These are phyloP conservation scores for Isabelozyma pseudorhagii DNA, from an alignment of 805 yeast genomes.

Conservation along the genomic window DNA sequence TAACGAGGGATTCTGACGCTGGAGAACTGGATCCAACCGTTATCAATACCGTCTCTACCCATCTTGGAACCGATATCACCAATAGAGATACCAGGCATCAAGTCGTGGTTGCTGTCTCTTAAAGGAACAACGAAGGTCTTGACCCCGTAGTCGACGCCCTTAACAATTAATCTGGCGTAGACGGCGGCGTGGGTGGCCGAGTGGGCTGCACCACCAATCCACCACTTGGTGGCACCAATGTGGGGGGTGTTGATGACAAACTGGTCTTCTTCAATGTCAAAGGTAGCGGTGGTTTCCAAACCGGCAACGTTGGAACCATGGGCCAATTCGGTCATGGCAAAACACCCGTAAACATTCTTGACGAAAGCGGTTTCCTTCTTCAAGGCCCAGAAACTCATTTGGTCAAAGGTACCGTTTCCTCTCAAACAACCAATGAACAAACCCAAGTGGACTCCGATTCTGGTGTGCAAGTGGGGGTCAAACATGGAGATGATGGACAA, in stretches of 20 bases:
- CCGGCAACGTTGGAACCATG: conserved; percentile 93
- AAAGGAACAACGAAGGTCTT: conserved; percentile 88
- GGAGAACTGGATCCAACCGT: conserved; percentile 91
- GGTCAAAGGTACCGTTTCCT: conserved; percentile 34
- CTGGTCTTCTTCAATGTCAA: conserved; percentile 57
- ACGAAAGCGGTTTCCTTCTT: conserved; percentile 26
- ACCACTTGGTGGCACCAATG: conserved; percentile 90
- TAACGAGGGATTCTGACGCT: conserved; percentile 77
- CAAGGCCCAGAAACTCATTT: conserved; percentile 30
- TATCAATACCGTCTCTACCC: conserved; percentile 93
- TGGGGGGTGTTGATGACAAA: conserved; percentile 81
- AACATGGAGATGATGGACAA: conserved; percentile 25
- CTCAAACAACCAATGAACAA: conserved; percentile 29
- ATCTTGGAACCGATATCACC: conserved; percentile 93
- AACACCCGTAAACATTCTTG: conserved; percentile 63
- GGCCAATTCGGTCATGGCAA: conserved; percentile 86
- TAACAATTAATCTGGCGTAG: conserved; percentile 75
- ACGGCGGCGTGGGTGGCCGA: conserved; percentile 80
- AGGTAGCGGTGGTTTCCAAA: conserved; percentile 82
- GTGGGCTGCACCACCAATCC: conserved; percentile 97
- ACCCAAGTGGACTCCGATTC: conserved; percentile 31
- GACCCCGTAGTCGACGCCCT: conserved; percentile 83
- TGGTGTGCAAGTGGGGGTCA: conserved; percentile 30
- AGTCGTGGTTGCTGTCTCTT: conserved; percentile 65
- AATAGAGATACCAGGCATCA: conserved; percentile 71